Evolutionary conservation across 2,329 filamentous ascomycete genomes (phyloP).

Genomic region (Mycogone perniciosa): DNA sequence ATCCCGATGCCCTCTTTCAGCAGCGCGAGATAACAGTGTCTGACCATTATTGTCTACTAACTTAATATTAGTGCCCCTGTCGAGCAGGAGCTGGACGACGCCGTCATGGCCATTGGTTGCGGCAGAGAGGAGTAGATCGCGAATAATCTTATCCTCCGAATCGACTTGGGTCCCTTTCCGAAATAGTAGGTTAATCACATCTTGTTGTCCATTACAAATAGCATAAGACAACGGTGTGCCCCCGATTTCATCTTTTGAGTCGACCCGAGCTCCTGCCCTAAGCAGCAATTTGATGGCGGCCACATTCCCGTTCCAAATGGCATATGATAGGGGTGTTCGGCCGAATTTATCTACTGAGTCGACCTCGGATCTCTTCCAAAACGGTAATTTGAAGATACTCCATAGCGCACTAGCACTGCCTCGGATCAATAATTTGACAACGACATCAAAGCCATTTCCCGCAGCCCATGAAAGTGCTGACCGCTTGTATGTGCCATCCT

Average conservation of each 20-base stretch:
- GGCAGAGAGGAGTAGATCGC: not conserved
- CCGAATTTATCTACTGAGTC: not conserved
- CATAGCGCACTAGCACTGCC: not conserved
- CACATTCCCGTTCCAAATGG: not conserved
- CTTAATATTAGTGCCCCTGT: not conserved
- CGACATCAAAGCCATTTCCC: not conserved
- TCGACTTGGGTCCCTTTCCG: not conserved
- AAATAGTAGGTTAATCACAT: not conserved
- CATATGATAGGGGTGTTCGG: not conserved
- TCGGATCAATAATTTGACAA: not conserved
- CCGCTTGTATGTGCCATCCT: not conserved
- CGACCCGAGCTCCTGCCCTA: not conserved
- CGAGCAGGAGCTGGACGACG: slow-evolving; percentile 2
- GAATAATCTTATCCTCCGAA: not conserved
- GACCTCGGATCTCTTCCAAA: not conserved
- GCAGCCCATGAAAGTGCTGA: slow-evolving; percentile 4
- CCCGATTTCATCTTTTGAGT: not conserved
- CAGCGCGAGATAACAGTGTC: no score
- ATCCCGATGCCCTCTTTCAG: no score
- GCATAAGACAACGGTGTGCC: not conserved
- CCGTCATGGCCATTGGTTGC: slow-evolving; percentile 1
- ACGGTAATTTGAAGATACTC: not conserved
- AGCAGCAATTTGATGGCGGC: not conserved
- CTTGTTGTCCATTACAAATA: not conserved
- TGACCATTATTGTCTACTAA: no score